Evolutionary conservation across 495 filamentous ascomycete genomes (phyloP).

Genomic region (Thozetella sp.): DNA sequence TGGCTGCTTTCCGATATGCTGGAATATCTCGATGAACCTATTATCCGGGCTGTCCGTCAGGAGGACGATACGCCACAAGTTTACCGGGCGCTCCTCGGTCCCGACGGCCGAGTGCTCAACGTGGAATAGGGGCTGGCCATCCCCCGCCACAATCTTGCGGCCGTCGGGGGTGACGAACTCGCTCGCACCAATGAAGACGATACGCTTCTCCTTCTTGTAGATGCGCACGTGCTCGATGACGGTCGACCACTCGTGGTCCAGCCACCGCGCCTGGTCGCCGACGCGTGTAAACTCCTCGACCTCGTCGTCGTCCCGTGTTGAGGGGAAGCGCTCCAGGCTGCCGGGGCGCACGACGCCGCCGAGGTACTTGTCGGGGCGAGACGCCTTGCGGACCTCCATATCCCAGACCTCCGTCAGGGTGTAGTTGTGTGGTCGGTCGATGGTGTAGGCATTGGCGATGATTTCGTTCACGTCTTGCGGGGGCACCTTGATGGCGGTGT

Average conservation of each 20-base stretch:
- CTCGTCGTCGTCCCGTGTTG: background rate
- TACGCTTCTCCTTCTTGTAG: background rate
- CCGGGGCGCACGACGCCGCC: background rate
- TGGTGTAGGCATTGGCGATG: conserved; percentile 4
- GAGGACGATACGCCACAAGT: conserved; percentile 2
- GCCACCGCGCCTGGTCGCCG: background rate
- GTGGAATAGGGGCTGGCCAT: conserved; percentile 1
- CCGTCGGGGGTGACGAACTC: background rate
- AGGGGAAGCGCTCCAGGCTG: conserved; percentile 1
- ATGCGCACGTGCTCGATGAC: conserved; percentile 7
- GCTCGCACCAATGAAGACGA: conserved; percentile 2
- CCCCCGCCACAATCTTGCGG: conserved; percentile 3
- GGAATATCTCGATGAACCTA: background rate
- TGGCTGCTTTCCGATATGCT: background rate
- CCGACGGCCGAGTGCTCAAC: conserved; percentile 5
- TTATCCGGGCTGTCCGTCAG: conserved; percentile 1
- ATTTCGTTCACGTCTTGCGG: conserved; percentile 2
- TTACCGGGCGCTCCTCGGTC: conserved; percentile 4
- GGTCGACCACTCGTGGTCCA: background rate
- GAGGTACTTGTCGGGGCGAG: conserved; percentile 3
- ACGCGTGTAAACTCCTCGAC: background rate
- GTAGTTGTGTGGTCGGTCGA: background rate
- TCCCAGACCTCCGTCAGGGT: conserved; percentile 3
- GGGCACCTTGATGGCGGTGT: conserved; percentile 29
- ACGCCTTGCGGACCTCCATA: conserved; percentile 3